Percentiles rank a stretch among this genome's conserved stretches.
Conservation (phyloP, 495 filamentous ascomycete species). For the Penicillium coffeae region DNA sequence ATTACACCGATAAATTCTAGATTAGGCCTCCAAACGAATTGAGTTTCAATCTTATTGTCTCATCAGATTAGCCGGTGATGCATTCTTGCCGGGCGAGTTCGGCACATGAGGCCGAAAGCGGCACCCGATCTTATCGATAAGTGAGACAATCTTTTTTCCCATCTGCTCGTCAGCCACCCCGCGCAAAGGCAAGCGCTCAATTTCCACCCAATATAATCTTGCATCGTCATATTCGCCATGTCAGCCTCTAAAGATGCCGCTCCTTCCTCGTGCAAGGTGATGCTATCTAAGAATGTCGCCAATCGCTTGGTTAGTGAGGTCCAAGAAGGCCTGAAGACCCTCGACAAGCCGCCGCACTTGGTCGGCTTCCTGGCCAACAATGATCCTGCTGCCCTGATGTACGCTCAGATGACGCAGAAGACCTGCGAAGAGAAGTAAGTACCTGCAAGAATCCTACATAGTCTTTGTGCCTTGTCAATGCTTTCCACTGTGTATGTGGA, state of each 20-base stretch:
- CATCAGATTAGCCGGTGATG: not conserved
- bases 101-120: slow-evolving; percentile 31
- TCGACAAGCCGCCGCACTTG: slow-evolving; percentile 68
- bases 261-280: slow-evolving; percentile 77
- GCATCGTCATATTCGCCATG: slow-evolving; percentile 21
- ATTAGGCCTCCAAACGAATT: no score
- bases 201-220: slow-evolving; percentile 6
- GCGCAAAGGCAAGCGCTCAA: slow-evolving; percentile 11
- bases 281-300: slow-evolving; percentile 79
- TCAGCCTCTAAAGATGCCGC: slow-evolving; percentile 29
- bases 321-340: slow-evolving; percentile 59
- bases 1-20: no score
- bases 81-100: slow-evolving; percentile 1
- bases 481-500: slow-evolving; percentile 16
- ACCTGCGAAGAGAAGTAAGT: slow-evolving; percentile 90
- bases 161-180: slow-evolving; percentile 19
- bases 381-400: slow-evolving; percentile 86
- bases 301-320: slow-evolving; percentile 77
- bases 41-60: not conserved
- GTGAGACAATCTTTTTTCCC: slow-evolving; percentile 36
- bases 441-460: slow-evolving; percentile 5
- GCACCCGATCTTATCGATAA: slow-evolving; percentile 44
- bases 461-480: slow-evolving; percentile 9
- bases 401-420: slow-evolving; percentile 96
- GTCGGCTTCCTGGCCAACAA: slow-evolving; percentile 89